phyloP scores from a whole-genome alignment of 2,329 filamentous ascomycete genomes.

The Arachnomyces sp. region DNA sequence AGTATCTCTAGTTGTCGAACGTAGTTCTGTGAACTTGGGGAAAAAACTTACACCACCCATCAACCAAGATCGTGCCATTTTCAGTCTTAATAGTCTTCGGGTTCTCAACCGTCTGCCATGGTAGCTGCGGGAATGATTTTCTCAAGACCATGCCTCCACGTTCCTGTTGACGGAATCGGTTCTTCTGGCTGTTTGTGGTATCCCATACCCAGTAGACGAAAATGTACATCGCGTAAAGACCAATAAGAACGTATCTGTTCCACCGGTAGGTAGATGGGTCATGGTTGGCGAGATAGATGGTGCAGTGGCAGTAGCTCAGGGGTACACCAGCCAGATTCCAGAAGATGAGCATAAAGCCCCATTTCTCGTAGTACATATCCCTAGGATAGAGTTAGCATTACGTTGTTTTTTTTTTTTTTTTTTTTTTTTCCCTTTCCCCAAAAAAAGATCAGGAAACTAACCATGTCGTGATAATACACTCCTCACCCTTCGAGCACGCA shows the following conservation, averaged over 20 bases:
- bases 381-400: conserved; percentile 28
- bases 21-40: not conserved
- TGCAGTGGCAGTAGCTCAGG: conserved; percentile 88
- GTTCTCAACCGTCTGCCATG: conserved; percentile 76
- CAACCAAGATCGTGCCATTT: conserved; percentile 66
- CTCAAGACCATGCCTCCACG: conserved; percentile 58
- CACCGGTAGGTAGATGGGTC: conserved; percentile 68
- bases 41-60: conserved; percentile 66
- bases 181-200: conserved; percentile 88
- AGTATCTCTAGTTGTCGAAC: conserved; percentile 3
- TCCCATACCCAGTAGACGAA: conserved; percentile 90
- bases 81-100: conserved; percentile 68
- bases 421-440: not conserved
- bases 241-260: conserved; percentile 60
- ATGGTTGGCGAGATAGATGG: conserved; percentile 80
- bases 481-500: conserved; percentile 85
- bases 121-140: conserved; percentile 82
- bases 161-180: conserved; percentile 76
- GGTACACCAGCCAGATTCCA: conserved; percentile 93
- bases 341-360: conserved; percentile 96
- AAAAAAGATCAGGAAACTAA: conserved; percentile 26
- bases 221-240: conserved; percentile 64
- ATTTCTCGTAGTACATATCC: conserved; percentile 97
- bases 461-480: conserved; percentile 83
- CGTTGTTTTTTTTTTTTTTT: not conserved